phyloP scores from a whole-genome alignment of 257 asterid genomes.

The Primulina eburnea region DNA sequence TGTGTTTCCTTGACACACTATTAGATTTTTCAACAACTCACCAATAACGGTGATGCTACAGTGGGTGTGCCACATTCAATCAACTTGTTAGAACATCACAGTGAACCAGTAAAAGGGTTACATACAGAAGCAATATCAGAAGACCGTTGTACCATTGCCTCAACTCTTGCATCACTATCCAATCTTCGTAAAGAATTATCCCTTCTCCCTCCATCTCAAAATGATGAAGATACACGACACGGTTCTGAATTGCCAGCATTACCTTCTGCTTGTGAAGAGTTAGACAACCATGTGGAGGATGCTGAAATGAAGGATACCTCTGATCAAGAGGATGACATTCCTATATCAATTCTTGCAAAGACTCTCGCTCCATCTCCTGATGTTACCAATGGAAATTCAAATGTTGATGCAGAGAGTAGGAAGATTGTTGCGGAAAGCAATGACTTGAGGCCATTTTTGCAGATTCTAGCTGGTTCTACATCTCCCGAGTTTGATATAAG shows the following conservation, averaged over 20 bases:
- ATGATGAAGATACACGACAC: constrained; percentile 44
- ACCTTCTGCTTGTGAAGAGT: constrained; percentile 60
- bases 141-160: constrained; percentile 74
- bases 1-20: constrained; percentile 43
- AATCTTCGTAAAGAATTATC: constrained; percentile 54
- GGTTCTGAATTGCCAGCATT: constrained; percentile 53
- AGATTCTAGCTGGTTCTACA: constrained; percentile 47
- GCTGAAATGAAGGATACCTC: constrained; percentile 59
- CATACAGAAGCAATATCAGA: constrained; percentile 68
- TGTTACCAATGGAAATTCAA: constrained; percentile 42
- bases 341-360: constrained; percentile 42
- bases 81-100: constrained; percentile 66
- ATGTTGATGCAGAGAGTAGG: constrained; percentile 47
- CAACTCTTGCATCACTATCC: constrained; percentile 70
- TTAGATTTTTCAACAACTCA: constrained; percentile 74
- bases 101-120: constrained; percentile 61
- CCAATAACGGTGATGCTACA: constrained; percentile 36
- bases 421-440: constrained; percentile 42
- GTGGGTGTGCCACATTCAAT: constrained; percentile 48
- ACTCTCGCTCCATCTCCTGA: constrained; percentile 41
- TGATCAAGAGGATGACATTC: constrained; percentile 42
- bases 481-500: constrained; percentile 51
- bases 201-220: constrained; percentile 51
- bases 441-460: constrained; percentile 56
- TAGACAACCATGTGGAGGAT: constrained; percentile 46